Base-by-base conservation (phyloP, 495 filamentous ascomycete species). In the Talaromyces proteolyticus region DNA sequence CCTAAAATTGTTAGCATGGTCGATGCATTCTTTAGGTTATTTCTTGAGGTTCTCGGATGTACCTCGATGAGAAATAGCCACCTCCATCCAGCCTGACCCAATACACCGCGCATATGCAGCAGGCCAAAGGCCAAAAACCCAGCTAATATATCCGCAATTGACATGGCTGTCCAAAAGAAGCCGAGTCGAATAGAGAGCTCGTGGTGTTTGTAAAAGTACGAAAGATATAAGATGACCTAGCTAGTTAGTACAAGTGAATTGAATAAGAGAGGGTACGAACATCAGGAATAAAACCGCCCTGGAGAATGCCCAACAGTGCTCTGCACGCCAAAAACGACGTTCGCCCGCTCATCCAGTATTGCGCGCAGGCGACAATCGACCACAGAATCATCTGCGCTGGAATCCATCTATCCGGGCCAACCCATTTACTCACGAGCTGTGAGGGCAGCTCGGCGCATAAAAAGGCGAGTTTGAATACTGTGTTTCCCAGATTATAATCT, bases 331-430 rank as follows among this genome's bases (percentile, higher is more conserved):
- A 73, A 56, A 89, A 93, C 0, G 83, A 80, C 0, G 64, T 58
- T 20, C 72, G 67, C 0, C 84, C 80, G 24, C 55, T 73, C 10
- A 91, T 60, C 44, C 75, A 78, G 18, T 81, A 79, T 57, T 90
- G 86, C 17, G 67, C 67, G 42, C 63, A 62, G 2, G 85, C 82
- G 17, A 88, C 81, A 2, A 86, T 53, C 26, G 79, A 83, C 84
- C 86, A 91, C 0, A 77, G 65, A 0, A 84, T 65, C 73, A 89
- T 89, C 57, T 89, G 85, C 8, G 79, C 65, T 0, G 87, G 86
- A 40, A 92, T 86, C 84, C 87, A 91, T 17, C 75, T 72, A 61
- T 91, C 87, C 0, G 85, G 83, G 0, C 88, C 88, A 18, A 89
- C 49, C 56, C 68, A 70, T 56, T 86, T 86, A 36, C 64, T 69